Percentiles rank a stretch among this genome's conserved stretches.
phyloP scores from a whole-genome alignment of 208 protist genomes.

The Wallacemonas rigidus region DNA sequence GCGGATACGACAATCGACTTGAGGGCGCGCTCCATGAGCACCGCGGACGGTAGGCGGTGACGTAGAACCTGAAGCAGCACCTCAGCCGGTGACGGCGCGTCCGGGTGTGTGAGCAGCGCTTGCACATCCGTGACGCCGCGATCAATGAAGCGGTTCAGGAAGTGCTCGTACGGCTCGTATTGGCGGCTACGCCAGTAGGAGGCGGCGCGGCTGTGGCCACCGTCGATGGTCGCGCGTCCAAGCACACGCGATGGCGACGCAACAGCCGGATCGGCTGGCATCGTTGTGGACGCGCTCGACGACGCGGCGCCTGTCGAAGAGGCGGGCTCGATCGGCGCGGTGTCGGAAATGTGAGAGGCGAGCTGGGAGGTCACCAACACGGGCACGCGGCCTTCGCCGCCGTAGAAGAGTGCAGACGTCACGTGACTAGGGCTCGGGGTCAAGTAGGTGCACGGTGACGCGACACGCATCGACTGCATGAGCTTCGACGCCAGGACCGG shows the following conservation, averaged over 20 bases:
- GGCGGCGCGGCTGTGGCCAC: conserved; percentile 11
- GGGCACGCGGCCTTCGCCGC: conserved; percentile 9
- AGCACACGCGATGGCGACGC: conserved; percentile 1
- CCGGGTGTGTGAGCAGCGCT: conserved; percentile 57
- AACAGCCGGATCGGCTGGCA: neutral
- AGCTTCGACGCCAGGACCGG: neutral
- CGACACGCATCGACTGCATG: conserved; percentile 12
- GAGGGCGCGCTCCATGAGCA: conserved; percentile 47
- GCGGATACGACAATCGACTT: conserved; percentile 23
- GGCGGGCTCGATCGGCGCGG: neutral
- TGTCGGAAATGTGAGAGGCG: conserved; percentile 5
- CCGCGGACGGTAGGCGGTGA: conserved; percentile 48
- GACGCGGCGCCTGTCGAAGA: neutral
- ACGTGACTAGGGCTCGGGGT: conserved; percentile 11
- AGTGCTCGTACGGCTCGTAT: conserved; percentile 60
- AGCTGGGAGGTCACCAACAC: neutral
- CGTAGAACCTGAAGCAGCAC: conserved; percentile 52
- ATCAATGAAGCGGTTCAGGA: conserved; percentile 67
- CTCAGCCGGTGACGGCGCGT: conserved; percentile 59
- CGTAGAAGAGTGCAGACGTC: conserved; percentile 14
- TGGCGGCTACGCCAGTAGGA: conserved; percentile 26
- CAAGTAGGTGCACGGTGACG: conserved; percentile 17
- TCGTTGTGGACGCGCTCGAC: conserved; percentile 1
- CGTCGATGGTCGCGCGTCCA: neutral
- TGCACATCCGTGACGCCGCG: conserved; percentile 41